These are phyloP conservation scores for Abrus precatorius DNA, from an alignment of 306 rosid genomes.

Conservation along the genomic window DNA sequence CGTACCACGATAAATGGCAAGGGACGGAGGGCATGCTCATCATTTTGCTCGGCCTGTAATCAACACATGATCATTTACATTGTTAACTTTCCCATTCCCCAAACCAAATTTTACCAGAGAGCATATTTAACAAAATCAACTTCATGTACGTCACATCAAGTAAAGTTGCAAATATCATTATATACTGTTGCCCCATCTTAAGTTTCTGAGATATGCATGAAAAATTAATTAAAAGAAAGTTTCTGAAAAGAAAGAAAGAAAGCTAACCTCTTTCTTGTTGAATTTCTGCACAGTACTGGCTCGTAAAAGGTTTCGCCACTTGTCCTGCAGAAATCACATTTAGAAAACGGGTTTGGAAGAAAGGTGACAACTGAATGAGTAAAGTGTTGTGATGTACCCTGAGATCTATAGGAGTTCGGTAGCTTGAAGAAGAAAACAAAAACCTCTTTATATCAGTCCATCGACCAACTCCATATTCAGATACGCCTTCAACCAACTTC, in stretches of 20 bases:
- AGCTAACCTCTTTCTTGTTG: constrained; percentile 69
- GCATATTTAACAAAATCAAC: constrained; percentile 11
- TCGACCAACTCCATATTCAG: constrained; percentile 93
- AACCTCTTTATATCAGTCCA: constrained; percentile 90
- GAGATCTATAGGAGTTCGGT: constrained; percentile 96
- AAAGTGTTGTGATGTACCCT: constrained; percentile 67
- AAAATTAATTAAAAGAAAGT: constrained; percentile 4
- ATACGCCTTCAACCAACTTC: constrained; percentile 88
- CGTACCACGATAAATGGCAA: constrained; percentile 70
- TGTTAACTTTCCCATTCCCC: constrained; percentile 11
- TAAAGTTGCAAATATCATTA: constrained; percentile 2
- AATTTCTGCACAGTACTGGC: constrained; percentile 66
- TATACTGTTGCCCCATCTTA: not conserved
- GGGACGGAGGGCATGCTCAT: constrained; percentile 60
- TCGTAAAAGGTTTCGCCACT: constrained; percentile 92
- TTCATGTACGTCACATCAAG: not conserved
- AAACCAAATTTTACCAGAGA: not conserved
- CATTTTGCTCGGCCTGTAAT: constrained; percentile 71
- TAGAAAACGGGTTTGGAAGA: constrained; percentile 37
- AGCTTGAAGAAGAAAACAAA: constrained; percentile 70
- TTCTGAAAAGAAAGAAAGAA: constrained; percentile 33
- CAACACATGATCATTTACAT: constrained; percentile 40
- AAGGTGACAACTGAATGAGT: constrained; percentile 24
- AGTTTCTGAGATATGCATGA: not conserved
- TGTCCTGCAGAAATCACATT: constrained; percentile 73